phyloP scores from a whole-genome alignment of 345 rosid genomes.

The Citrus medica region DNA sequence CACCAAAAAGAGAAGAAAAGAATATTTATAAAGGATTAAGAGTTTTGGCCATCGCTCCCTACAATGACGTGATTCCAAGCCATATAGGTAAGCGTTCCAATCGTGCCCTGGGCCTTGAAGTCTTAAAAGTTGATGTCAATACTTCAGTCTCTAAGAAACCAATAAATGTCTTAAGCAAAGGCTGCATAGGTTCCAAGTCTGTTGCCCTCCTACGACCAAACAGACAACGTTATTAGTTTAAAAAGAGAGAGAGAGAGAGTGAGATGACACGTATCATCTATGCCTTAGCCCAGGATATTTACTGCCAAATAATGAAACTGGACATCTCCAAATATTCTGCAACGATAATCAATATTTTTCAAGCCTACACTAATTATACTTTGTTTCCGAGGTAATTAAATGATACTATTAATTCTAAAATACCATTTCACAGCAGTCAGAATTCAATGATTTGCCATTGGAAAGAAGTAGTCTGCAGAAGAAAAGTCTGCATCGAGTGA shows the following conservation, averaged over 20 bases:
- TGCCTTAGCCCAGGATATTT: neutral
- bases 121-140: constrained; percentile 50
- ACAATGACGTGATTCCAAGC: constrained; percentile 96
- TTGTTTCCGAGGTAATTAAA: neutral
- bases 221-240: constrained; percentile 15
- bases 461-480: neutral
- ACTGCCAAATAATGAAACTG: neutral
- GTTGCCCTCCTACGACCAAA: constrained; percentile 62
- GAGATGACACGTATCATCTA: neutral
- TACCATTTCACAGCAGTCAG: neutral
- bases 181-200: constrained; percentile 93
- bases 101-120: constrained; percentile 63
- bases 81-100: constrained; percentile 76
- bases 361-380: neutral
- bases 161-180: constrained; percentile 73
- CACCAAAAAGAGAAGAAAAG: neutral
- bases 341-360: neutral
- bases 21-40: constrained; percentile 11
- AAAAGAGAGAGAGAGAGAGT: neutral
- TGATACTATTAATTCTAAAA: neutral
- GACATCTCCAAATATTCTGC: neutral
- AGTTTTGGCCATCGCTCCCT: constrained; percentile 33
- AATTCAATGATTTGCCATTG: neutral
- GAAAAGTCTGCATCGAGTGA: neutral
- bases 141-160: constrained; percentile 81